Base-by-base conservation (phyloP, 1,284 basidiomycete species). In the Rhodotorula sp. region DNA sequence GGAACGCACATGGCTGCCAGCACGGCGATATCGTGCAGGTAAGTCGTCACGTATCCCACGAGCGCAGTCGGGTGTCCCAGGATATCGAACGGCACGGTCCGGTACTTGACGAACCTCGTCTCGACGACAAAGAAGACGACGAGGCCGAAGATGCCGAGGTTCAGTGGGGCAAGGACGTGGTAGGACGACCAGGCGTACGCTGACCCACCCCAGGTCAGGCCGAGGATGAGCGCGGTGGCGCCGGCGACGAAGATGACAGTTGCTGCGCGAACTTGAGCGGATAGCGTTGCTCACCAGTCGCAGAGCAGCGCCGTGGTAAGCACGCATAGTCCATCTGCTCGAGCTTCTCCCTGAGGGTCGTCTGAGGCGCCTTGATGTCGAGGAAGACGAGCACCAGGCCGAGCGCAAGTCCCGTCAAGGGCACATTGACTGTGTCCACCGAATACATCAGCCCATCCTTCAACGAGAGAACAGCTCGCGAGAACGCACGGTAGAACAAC, bases 151-250 rank as follows among this genome's bases (percentile, higher is more conserved):
- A 78, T 46, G 11, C 81, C 81, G 7, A 77, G 47, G n/a, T 78
- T 67, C 46, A 82, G 75, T 0, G 81, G 79, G 1, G 72, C 72
- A 56, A 80, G 75, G 20, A 80, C 77, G 3, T 71, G 66, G 44
- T 67, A 71, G 2, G 77, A 79, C 2, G 68, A 57, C 81, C 81
- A 82, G 1, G 78, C 62, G 65, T 79, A 78, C 2, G 71, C 65
- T 22, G 79, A 71, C 2, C 81, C 81, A 30, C 79, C 81, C 64
- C 79, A 79, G 1, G 79, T 81, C 34, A 82, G 68, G 7, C 76
- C 81, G 46, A 81, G 72, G 26, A 80, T 66, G 22, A 55, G 44
- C 0, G 68, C 46, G 2, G 73, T 74, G 2, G 68, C 31, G 9
- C 59, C 64, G 10, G 67, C 66, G 64, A 74, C 68, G 47, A 74